These are phyloP conservation scores for Parvularia atlantis DNA, from an alignment of 78 protist species.

Conservation along the genomic window DNA sequence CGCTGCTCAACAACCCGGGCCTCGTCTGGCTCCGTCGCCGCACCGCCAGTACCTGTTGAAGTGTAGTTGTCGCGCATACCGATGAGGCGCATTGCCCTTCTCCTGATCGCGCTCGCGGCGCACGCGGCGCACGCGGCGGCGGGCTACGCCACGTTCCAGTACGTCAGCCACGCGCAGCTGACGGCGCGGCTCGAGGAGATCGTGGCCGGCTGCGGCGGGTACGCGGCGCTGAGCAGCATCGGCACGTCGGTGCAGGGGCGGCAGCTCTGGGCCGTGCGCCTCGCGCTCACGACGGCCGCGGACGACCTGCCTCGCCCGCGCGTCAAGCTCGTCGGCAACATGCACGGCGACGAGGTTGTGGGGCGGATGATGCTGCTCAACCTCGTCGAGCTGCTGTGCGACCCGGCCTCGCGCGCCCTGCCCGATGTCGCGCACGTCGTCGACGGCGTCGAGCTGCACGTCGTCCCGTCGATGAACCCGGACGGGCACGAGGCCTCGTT, in stretches of 20 bases:
- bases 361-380: slow-evolving; percentile 39
- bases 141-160: no score
- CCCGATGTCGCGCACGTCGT: slow-evolving; percentile 9
- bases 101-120: no score
- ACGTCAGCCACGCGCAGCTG: not conserved
- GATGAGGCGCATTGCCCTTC: no score
- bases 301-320: slow-evolving; percentile 1
- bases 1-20: no score
- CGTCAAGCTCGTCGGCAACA: slow-evolving; percentile 44
- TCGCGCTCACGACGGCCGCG: not conserved
- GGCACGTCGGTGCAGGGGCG: slow-evolving; percentile 6
- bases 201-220: not conserved
- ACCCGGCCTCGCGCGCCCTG: not conserved
- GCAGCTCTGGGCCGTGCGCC: not conserved
- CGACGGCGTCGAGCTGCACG: slow-evolving; percentile 24
- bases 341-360: slow-evolving; percentile 74
- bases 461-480: slow-evolving; percentile 71
- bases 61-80: no score
- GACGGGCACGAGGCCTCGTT: slow-evolving; percentile 49
- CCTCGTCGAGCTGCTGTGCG: not conserved
- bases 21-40: no score
- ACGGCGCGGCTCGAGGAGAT: not conserved
- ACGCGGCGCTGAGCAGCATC: not conserved
- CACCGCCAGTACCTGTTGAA: no score
- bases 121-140: no score